Evolutionary conservation across 208 protist genomes (phyloP).

Genomic region (Tritrichomonas foetus): DNA sequence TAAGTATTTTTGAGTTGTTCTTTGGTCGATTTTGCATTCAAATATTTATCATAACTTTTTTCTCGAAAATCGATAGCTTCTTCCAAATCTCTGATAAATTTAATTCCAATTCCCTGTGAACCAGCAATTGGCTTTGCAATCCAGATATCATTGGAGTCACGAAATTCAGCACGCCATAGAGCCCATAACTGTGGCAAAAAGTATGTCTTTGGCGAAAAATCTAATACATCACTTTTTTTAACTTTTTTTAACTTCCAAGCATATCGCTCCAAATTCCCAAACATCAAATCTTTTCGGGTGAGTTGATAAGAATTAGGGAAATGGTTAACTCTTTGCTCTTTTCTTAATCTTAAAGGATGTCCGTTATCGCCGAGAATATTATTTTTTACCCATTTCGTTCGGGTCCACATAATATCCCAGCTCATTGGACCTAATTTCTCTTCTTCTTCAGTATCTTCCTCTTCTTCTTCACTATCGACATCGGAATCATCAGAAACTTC

Average conservation of each 20-base stretch:
- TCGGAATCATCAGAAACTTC: too few relatives aligned
- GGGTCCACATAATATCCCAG: neutral
- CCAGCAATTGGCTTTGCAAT: neutral
- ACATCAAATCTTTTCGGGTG: constrained; percentile 29
- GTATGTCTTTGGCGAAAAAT: neutral
- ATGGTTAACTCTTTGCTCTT: neutral
- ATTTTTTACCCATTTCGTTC: neutral
- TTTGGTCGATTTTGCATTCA: neutral
- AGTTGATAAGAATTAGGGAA: constrained; percentile 6
- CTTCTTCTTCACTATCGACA: too few relatives aligned
- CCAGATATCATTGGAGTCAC: neutral
- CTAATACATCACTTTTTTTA: neutral
- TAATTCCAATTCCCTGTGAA: neutral
- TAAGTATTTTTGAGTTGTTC: neutral
- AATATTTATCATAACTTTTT: neutral
- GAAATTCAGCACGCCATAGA: neutral
- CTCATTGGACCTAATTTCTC: too few relatives aligned
- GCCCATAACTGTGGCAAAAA: neutral
- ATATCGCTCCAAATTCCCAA: neutral
- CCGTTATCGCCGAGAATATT: neutral
- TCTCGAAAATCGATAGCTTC: neutral
- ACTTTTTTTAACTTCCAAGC: neutral
- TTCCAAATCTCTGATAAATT: neutral
- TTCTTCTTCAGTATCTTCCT: neutral
- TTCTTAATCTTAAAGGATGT: neutral